These are phyloP conservation scores for Dendrobium chrysotoxum DNA, from an alignment of 106 monocot species.

Conservation along the genomic window DNA sequence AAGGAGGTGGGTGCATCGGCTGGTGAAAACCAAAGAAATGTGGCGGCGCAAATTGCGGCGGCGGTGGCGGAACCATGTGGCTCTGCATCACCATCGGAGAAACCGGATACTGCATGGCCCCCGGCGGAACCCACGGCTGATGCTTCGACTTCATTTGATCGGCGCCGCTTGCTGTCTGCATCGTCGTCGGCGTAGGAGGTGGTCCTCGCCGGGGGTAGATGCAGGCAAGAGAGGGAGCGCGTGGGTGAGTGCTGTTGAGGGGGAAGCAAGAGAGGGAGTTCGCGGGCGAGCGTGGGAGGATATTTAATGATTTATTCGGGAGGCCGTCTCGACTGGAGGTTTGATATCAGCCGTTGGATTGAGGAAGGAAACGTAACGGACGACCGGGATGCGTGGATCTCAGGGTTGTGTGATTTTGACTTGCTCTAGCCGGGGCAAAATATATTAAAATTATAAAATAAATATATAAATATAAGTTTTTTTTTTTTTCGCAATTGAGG, in stretches of 20 bases:
- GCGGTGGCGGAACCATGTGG: conserved; percentile 5
- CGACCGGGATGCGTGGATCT: conserved; percentile 3
- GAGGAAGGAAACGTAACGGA: not conserved
- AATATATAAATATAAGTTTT: no score
- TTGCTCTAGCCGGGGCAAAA: not conserved
- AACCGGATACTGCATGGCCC: conserved; percentile 8
- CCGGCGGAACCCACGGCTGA: conserved; percentile 6
- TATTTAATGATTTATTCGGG: not conserved
- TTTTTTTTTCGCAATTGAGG: no score
- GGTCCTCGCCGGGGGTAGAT: not conserved
- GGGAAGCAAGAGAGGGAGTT: not conserved
- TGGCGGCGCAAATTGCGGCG: not conserved
- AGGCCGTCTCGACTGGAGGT: not conserved
- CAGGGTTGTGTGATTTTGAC: not conserved
- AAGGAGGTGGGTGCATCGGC: conserved; percentile 4
- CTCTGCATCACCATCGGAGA: conserved; percentile 6
- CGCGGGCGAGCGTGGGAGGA: not conserved
- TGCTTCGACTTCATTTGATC: not conserved
- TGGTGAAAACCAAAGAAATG: conserved; percentile 9
- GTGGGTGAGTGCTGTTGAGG: not conserved
- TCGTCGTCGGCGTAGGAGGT: not conserved
- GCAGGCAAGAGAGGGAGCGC: not conserved
- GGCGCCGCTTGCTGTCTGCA: not conserved
- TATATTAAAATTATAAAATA: no score
- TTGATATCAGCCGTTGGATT: conserved; percentile 9